phyloP scores from a whole-genome alignment of 2,329 filamentous ascomycete genomes.

The Microdochium trichocladiopsis region DNA sequence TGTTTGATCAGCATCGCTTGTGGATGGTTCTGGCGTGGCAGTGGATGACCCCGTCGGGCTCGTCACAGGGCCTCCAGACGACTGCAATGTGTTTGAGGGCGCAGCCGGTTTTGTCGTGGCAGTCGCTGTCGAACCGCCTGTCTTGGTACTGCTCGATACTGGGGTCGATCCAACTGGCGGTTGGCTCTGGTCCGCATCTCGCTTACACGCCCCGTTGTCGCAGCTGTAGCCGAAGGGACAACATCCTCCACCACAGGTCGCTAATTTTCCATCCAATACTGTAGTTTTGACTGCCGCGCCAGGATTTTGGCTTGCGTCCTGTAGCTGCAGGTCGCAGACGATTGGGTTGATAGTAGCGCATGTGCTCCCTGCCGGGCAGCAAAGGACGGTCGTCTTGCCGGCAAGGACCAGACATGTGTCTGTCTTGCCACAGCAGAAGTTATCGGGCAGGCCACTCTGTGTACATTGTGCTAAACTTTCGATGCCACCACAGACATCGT shows the following conservation, averaged over 20 bases:
- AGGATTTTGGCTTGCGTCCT: conserved; percentile 51
- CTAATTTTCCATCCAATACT: conserved; percentile 47
- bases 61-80: neutral
- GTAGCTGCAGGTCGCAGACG: conserved; percentile 53
- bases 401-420: conserved; percentile 55
- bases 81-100: neutral
- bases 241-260: conserved; percentile 53
- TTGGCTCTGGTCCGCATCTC: conserved; percentile 40
- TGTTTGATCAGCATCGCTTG: neutral
- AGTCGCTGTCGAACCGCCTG: neutral
- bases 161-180: conserved; percentile 11
- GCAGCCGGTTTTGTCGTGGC: neutral
- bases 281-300: conserved; percentile 60
- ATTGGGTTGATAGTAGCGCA: conserved; percentile 60
- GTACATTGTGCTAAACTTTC: neutral
- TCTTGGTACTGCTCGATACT: neutral
- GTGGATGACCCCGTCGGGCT: neutral
- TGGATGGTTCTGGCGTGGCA: neutral
- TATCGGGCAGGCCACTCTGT: conserved; percentile 48
- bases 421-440: conserved; percentile 58
- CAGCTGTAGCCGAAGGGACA: conserved; percentile 71
- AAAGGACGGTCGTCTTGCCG: conserved; percentile 59
- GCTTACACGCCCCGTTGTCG: conserved; percentile 38
- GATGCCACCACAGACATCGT: neutral
- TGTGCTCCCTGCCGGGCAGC: conserved; percentile 53